These are phyloP conservation scores for Oenanthe javanica DNA, from an alignment of 140 eudicot genomes.

Conservation along the genomic window DNA sequence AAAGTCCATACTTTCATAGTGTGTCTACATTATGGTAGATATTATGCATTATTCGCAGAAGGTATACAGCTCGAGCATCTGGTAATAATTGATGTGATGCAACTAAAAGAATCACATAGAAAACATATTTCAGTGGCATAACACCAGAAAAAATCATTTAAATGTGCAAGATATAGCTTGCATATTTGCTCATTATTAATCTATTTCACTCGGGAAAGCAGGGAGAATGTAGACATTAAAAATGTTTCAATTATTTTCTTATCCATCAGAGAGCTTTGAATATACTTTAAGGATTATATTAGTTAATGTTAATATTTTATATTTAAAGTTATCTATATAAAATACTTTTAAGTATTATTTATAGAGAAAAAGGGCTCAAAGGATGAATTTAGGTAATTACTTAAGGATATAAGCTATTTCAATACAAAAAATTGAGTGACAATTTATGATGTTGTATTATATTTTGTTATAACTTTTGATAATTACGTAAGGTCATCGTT, in stretches of 20 bases:
- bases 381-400: too few species aligned
- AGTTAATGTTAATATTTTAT: not conserved
- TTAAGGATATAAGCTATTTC: too few species aligned
- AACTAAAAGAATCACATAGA: not conserved
- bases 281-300: not conserved
- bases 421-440: too few species aligned
- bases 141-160: not conserved
- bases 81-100: constrained; percentile 5
- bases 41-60: not conserved
- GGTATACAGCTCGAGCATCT: not conserved
- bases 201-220: not conserved
- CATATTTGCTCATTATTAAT: not conserved
- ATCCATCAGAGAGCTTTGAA: not conserved
- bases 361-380: too few species aligned
- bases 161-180: constrained; percentile 4
- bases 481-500: too few species aligned
- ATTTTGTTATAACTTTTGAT: too few species aligned
- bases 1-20: too few species aligned
- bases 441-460: too few species aligned
- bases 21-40: not conserved
- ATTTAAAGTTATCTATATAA: too few species aligned
- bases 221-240: not conserved
- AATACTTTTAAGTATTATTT: too few species aligned
- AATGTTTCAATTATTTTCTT: not conserved
- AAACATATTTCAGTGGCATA: constrained; percentile 1